A percentile compares a stretch with the other conserved stretches of the same genome.
Conservation (phyloP, 495 filamentous ascomycete genomes). For the Xylaria acuta region DNA sequence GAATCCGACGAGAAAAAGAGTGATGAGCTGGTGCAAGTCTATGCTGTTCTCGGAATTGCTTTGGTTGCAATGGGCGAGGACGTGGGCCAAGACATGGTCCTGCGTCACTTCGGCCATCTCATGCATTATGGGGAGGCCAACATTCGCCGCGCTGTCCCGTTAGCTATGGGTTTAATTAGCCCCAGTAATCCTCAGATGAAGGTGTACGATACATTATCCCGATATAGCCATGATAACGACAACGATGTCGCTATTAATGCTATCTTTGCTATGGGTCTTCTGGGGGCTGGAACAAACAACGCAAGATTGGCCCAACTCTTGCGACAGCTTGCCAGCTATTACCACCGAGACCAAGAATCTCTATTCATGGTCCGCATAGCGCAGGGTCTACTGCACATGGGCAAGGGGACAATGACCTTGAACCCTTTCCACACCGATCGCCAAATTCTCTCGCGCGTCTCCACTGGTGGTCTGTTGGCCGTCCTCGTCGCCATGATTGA, state of each 20-base stretch:
- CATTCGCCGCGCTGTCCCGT: constrained; percentile 92
- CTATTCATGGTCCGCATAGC: constrained; percentile 99
- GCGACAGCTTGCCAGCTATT: constrained; percentile 94
- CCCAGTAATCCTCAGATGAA: constrained; percentile 99
- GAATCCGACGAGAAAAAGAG: constrained; percentile 89
- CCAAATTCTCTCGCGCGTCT: constrained; percentile 90
- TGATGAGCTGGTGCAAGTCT: constrained; percentile 91
- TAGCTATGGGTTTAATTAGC: constrained; percentile 97
- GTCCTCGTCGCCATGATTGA: constrained; percentile 93
- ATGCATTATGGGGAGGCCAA: constrained; percentile 99
- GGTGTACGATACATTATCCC: constrained; percentile 97
- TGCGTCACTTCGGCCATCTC: constrained; percentile 94
- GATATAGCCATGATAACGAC: constrained; percentile 99
- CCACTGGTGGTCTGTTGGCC: constrained; percentile 86
- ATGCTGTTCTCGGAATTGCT: constrained; percentile 92
- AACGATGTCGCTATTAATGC: constrained; percentile 98
- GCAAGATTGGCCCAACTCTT: constrained; percentile 93
- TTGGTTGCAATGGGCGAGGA: constrained; percentile 98
- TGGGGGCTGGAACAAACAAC: constrained; percentile 98
- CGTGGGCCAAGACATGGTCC: constrained; percentile 97
- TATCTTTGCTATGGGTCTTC: constrained; percentile 98
- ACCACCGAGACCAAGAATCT: constrained; percentile 92
- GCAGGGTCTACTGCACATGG: constrained; percentile 97
- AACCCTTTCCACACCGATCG: constrained; percentile 99
- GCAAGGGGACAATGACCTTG: constrained; percentile 94